Conservation (phyloP, 2,329 filamentous ascomycete species). For the Pestalotiopsis fici region DNA sequence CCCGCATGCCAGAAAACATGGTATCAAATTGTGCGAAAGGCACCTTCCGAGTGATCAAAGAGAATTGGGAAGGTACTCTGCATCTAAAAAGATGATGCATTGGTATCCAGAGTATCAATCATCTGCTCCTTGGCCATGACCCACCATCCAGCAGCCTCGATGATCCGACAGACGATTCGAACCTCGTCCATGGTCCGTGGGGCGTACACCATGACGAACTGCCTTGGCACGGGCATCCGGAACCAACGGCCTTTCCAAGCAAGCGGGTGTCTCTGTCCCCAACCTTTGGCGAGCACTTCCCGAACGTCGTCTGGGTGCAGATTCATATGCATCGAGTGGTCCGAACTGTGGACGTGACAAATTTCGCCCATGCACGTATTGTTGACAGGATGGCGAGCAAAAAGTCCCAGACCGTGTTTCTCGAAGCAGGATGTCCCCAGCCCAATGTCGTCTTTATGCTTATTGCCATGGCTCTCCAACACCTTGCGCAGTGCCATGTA, state of each 20-base stretch:
- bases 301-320: conserved; percentile 78
- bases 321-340: conserved; percentile 77
- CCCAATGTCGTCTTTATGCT: conserved; percentile 50
- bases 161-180: conserved; percentile 65
- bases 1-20: too few relatives aligned
- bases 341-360: conserved; percentile 76
- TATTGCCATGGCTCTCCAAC: conserved; percentile 51
- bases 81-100: too few relatives aligned
- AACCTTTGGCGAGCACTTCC: conserved; percentile 71
- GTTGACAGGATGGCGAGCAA: conserved; percentile 66
- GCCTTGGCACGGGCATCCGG: conserved; percentile 68
- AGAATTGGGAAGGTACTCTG: too few relatives aligned
- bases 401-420: conserved; percentile 78
- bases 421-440: conserved; percentile 76
- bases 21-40: too few relatives aligned
- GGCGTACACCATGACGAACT: conserved; percentile 83
- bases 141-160: conserved; percentile 75
- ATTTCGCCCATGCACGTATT: conserved; percentile 79
- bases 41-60: too few relatives aligned
- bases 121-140: conserved; percentile 48
- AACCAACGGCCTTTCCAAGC: conserved; percentile 66
- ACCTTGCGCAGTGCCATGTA: conserved; percentile 56
- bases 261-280: conserved; percentile 73
- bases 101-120: conserved; percentile 20
- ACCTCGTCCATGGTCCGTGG: conserved; percentile 68